Evolutionary conservation across 352 stramenopile species (phyloP).

Genomic region (Phytophthora quininea): DNA sequence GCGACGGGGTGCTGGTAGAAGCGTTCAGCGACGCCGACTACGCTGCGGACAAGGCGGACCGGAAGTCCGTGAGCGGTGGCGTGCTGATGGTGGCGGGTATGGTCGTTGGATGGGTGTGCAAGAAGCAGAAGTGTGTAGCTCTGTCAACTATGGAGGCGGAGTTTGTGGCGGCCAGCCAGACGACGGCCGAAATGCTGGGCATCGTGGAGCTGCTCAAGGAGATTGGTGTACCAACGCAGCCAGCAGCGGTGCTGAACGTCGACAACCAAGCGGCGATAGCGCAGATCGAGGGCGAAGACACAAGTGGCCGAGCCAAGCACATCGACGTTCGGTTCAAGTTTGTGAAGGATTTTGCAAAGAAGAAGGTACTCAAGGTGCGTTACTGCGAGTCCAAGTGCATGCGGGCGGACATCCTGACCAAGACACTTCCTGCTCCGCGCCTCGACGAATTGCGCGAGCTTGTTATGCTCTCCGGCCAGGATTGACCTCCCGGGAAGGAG

Average conservation of each 20-base stretch:
- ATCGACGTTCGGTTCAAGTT: constrained; percentile 21
- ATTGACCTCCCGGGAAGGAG: constrained; percentile 8
- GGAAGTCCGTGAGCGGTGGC: constrained; percentile 17
- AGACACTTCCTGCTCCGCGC: constrained; percentile 10
- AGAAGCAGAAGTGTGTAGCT: constrained; percentile 20
- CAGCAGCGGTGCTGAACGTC: constrained; percentile 4
- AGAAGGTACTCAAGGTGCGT: constrained; percentile 9
- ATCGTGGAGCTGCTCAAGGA: constrained; percentile 7
- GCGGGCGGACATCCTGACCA: constrained; percentile 21
- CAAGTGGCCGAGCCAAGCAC: constrained; percentile 5
- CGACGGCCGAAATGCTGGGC: constrained; percentile 15
- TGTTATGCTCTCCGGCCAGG: constrained; percentile 6
- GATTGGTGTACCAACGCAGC: not conserved
- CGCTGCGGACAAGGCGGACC: constrained; percentile 17
- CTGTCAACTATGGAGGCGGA: constrained; percentile 28
- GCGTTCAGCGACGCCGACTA: constrained; percentile 31
- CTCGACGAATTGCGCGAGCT: constrained; percentile 8
- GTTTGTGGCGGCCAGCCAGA: constrained; percentile 17
- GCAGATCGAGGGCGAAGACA: constrained; percentile 15
- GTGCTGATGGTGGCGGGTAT: constrained; percentile 24
- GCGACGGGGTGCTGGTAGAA: constrained; percentile 7
- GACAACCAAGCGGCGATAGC: constrained; percentile 24
- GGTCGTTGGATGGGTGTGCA: constrained; percentile 8
- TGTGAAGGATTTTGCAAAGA: constrained; percentile 16
- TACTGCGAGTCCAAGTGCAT: constrained; percentile 25